These are phyloP conservation scores for Xylaria longipes DNA, from an alignment of 495 filamentous ascomycete species.

Conservation along the genomic window DNA sequence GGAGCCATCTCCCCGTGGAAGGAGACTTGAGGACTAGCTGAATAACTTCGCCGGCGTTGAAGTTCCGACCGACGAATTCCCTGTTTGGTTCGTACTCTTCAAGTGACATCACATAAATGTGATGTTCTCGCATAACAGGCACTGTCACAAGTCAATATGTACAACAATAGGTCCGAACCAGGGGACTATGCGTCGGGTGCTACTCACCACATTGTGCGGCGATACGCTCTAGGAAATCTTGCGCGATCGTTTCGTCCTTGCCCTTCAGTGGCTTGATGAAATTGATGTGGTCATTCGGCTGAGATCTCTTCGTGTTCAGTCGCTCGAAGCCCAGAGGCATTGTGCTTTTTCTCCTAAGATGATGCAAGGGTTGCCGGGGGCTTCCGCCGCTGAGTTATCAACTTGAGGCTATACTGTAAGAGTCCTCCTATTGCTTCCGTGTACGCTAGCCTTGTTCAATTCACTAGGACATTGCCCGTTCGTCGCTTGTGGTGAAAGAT, in stretches of 20 bases:
- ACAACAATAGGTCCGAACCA: not conserved
- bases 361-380: conserved; percentile 1
- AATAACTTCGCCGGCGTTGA: conserved; percentile 84
- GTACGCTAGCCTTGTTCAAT: not conserved
- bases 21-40: conserved; percentile 76
- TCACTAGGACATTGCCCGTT: not conserved
- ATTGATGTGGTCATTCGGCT: conserved; percentile 71
- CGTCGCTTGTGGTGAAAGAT: not conserved
- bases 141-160: conserved; percentile 38
- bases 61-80: conserved; percentile 80
- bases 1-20: conserved; percentile 69
- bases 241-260: conserved; percentile 61
- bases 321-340: conserved; percentile 75
- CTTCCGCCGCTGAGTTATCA: not conserved
- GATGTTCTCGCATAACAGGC: conserved; percentile 74
- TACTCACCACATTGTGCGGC: conserved; percentile 72
- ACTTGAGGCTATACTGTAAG: not conserved
- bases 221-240: conserved; percentile 76
- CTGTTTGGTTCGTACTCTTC: conserved; percentile 77
- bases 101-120: conserved; percentile 71
- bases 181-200: not conserved
- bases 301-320: conserved; percentile 67
- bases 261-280: conserved; percentile 79
- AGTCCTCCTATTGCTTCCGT: not conserved
- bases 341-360: conserved; percentile 8